Evolutionary conservation across 768 basidiomycete genomes (phyloP), one percentile per base, ranked within the genome.

Genomic region (Boletus rubroflammeus): DNA sequence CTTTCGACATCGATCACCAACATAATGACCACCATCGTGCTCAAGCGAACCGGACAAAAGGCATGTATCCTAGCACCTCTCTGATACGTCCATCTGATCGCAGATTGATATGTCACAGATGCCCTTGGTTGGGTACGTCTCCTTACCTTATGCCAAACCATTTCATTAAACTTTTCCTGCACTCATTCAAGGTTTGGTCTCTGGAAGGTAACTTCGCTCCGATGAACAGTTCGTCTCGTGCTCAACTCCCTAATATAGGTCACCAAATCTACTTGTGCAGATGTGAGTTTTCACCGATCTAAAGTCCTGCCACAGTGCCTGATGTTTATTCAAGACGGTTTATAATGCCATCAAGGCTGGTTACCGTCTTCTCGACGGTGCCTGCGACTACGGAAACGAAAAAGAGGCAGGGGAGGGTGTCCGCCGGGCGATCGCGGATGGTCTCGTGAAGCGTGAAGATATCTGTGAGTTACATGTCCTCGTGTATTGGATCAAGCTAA

Each of bases 361-460:
- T 0, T 93, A 92, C 68, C 84, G 93, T 57, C 86, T 96, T 51
- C 77, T 96, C 51, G 92, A 93, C 53, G 86, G 89, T 56, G 91
- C 91, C 31, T 82, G 83, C 60, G 90, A 91, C 73, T 93, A 93
- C 68, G 92, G 88, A 8, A 95, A 96, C 59, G 93, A 96, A 73
- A 88, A 85, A 64, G 84, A 93, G 31, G 86, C 88, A 5, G 91
- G 89, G 2, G 78, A 84, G 62, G 92, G 92, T 58, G 79, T 94
- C 53, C 78, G 76, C 49, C 82, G 84, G 14, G 92, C 91, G n/a
- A 80, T 94, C 59, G 67, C 74, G 38, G 90, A 92, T 7, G 91
- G 93, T 14, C 66, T 94, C 35, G 87, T 96, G 54, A 92, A 88
- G 72, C 81, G 93, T 34, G 89, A 93, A 70, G 93, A 96, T 13